Conservation (phyloP, 495 filamentous ascomycete genomes). For the Neurospora tetrasperma region DNA sequence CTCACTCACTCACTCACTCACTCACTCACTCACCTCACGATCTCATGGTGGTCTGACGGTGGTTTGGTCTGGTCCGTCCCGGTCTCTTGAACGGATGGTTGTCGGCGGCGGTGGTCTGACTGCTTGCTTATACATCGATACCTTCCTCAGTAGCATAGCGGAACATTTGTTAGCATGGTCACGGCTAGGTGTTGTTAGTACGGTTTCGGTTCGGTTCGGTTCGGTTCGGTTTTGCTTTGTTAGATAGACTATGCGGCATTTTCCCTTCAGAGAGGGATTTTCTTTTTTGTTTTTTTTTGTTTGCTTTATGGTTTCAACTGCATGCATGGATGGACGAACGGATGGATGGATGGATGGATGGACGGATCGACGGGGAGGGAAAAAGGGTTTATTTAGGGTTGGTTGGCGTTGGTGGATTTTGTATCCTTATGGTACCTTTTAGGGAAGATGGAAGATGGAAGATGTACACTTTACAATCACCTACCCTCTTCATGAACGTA, state of each 20-base stretch:
- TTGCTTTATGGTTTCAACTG: background rate
- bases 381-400: background rate
- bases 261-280: background rate
- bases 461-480: too few species aligned
- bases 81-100: background rate
- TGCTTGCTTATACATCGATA: background rate
- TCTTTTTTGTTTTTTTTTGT: background rate
- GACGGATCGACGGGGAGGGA: background rate
- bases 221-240: background rate
- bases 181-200: background rate
- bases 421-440: background rate
- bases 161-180: background rate
- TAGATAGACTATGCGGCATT: background rate
- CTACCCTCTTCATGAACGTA: background rate
- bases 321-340: background rate
- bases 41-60: background rate
- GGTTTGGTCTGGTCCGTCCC: too few species aligned
- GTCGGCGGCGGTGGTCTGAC: background rate
- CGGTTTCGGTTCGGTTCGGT: background rate
- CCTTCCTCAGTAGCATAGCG: background rate
- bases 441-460: background rate
- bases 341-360: background rate
- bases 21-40: background rate
- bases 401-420: background rate
- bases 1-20: background rate